Percentiles rank a stretch among this genome's conserved stretches.
These are phyloP conservation scores for Isoetes engelmannii DNA, from an alignment of 83 land plant species.

Conservation along the genomic window DNA sequence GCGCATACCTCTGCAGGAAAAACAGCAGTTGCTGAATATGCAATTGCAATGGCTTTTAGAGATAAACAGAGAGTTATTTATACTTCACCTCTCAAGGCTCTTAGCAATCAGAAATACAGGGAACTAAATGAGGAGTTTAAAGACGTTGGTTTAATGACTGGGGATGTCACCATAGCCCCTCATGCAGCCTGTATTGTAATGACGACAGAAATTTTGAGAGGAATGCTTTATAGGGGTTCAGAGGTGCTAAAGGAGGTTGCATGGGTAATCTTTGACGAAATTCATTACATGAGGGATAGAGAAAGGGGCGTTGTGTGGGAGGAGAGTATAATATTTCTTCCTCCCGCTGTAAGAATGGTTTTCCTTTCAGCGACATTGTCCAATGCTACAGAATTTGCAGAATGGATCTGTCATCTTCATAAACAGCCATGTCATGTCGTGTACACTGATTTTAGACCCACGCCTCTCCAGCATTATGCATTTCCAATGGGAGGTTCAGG, in stretches of 20 bases:
- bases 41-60: slow-evolving; percentile 78
- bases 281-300: slow-evolving; percentile 83
- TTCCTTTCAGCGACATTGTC: slow-evolving; percentile 90
- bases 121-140: slow-evolving; percentile 71
- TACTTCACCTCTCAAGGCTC: slow-evolving; percentile 73
- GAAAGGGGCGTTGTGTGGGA: slow-evolving; percentile 94
- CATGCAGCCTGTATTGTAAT: slow-evolving; percentile 69
- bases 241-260: slow-evolving; percentile 84
- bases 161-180: slow-evolving; percentile 65
- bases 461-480: slow-evolving; percentile 77
- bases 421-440: slow-evolving; percentile 90
- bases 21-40: slow-evolving; percentile 84
- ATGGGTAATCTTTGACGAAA: slow-evolving; percentile 89
- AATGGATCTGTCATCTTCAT: slow-evolving; percentile 79
- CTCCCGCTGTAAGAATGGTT: slow-evolving; percentile 80
- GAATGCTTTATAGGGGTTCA: slow-evolving; percentile 82
- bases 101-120: slow-evolving; percentile 85
- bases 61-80: slow-evolving; percentile 79
- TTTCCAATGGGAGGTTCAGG: slow-evolving; percentile 76
- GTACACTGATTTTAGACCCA: slow-evolving; percentile 81
- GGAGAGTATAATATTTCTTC: slow-evolving; percentile 79
- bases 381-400: slow-evolving; percentile 83
- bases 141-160: slow-evolving; percentile 87
- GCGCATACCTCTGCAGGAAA: slow-evolving; percentile 86
- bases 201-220: slow-evolving; percentile 48